Evolutionary conservation across 2,329 filamentous ascomycete genomes (phyloP), one percentile per base, ranked within the genome.

Genomic region (Bisporella sp.): DNA sequence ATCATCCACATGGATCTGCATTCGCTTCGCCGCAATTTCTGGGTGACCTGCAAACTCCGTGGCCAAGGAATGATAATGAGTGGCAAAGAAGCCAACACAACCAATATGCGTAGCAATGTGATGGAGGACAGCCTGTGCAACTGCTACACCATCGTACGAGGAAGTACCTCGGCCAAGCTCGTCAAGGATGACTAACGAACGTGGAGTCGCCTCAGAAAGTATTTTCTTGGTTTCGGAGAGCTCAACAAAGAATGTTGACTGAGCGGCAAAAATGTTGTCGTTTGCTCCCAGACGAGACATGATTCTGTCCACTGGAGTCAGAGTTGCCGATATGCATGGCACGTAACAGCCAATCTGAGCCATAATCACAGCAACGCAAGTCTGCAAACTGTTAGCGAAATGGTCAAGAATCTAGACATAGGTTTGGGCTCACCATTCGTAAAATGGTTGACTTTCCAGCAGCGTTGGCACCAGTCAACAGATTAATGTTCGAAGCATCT

Each of bases 171-270:
- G 88, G 45, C 93, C 93, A 0, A 99, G 82, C 66, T 99, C 93
- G 67, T 99, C 93, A 1, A 99, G 81, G 60, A 99, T 99, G 49
- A 99, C 93, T 1, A 99, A 81, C 0, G 90, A 96, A 8, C 92
- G 87, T 0, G 92, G 87, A 0, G 92, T 96, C 0, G 93, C 93
- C 71, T 97, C 93, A 0, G 89, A 83, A 1, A 99, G 77, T 46
- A 99, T 99, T 75, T 97, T 97, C 73, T 97, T 96, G 0, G 93
- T 99, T 68, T 99, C 93, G 0, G 90, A 91, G 2, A 99, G 74
- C 69, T 99, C 93, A 31, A 99, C 92, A 64, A 99, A 97, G 75
- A 99, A 99, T 2, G 93, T 99, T 11, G 89, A 95, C 68, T 99
- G 93, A 0, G 92, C 89, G 1, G 92, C 93, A 65, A 99, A 97